Percentiles rank a stretch among this genome's conserved stretches.
Conservation (phyloP, 2,329 filamentous ascomycete species). For the Cytospora piceae region DNA sequence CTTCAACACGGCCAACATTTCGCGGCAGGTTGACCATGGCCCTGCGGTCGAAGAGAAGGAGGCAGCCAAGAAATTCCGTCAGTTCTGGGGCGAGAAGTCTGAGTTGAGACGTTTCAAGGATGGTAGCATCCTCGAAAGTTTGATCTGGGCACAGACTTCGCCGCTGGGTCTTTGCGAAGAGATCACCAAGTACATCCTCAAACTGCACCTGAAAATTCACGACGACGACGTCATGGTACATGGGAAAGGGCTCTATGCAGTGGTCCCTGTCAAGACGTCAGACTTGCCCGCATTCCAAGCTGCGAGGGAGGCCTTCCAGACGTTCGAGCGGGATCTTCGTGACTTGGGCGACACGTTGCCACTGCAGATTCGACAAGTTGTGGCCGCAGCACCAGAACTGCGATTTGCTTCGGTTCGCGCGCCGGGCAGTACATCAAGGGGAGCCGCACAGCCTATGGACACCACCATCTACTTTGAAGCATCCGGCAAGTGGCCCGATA, state of each 20-base stretch:
- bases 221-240: constrained; percentile 57
- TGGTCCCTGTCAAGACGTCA: constrained; percentile 51
- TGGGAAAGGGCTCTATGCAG: constrained; percentile 54
- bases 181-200: constrained; percentile 73
- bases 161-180: constrained; percentile 74
- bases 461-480: constrained; percentile 90
- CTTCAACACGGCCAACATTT: constrained; percentile 72
- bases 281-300: constrained; percentile 67
- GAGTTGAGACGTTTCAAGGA: constrained; percentile 95
- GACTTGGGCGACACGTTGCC: constrained; percentile 76
- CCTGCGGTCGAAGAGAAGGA: constrained; percentile 84
- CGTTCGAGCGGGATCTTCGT: constrained; percentile 77
- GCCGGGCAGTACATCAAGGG: constrained; percentile 54
- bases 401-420: constrained; percentile 70
- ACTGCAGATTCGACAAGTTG: constrained; percentile 81
- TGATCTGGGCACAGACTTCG: constrained; percentile 76
- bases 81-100: constrained; percentile 93
- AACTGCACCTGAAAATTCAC: constrained; percentile 67
- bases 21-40: constrained; percentile 82
- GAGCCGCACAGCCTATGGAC: constrained; percentile 64
- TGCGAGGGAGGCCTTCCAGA: constrained; percentile 70
- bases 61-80: constrained; percentile 78
- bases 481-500: constrained; percentile 92
- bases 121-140: constrained; percentile 88
- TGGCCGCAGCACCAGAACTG: constrained; percentile 71